Evolutionary conservation across 345 rosid species (phyloP).

Genomic region (Citrus trifoliata): DNA sequence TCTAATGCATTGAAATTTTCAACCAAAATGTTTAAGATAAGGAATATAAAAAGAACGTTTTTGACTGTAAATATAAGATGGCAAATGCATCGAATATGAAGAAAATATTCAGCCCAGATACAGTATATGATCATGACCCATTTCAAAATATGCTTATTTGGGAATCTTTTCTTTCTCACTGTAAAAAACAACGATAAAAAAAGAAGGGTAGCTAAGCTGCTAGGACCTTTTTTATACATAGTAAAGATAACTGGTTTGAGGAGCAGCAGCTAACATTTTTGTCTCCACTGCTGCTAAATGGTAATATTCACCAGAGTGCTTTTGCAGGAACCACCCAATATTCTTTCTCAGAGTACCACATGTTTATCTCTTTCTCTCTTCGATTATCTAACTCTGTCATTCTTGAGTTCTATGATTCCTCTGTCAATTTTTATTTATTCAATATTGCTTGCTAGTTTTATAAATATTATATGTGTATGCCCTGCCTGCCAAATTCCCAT

Average conservation of each 20-base stretch:
- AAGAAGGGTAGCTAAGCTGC: not conserved
- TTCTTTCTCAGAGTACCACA: slow-evolving; percentile 15
- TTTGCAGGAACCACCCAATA: slow-evolving; percentile 14
- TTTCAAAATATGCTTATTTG: slow-evolving; percentile 20
- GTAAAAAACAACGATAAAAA: slow-evolving; percentile 11
- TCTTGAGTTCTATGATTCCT: slow-evolving; percentile 22
- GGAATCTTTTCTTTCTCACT: slow-evolving; percentile 30
- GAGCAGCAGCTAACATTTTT: slow-evolving; percentile 19
- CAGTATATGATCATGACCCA: slow-evolving; percentile 5
- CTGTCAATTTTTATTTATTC: slow-evolving; percentile 10
- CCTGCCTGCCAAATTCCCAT: slow-evolving; percentile 35
- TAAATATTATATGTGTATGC: not conserved
- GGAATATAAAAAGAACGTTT: not conserved
- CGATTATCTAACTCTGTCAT: slow-evolving; percentile 19
- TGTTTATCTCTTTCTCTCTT: not conserved
- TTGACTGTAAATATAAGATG: not conserved
- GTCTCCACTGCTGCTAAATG: slow-evolving; percentile 11
- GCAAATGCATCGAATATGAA: not conserved
- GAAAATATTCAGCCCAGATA: not conserved
- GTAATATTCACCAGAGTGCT: not conserved
- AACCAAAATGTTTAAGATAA: not conserved
- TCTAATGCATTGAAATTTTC: not conserved
- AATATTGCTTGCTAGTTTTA: not conserved
- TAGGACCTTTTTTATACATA: not conserved
- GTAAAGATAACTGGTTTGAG: slow-evolving; percentile 10